phyloP scores from a whole-genome alignment of 2,329 filamentous ascomycete genomes.

The Talaromyces sp. region DNA sequence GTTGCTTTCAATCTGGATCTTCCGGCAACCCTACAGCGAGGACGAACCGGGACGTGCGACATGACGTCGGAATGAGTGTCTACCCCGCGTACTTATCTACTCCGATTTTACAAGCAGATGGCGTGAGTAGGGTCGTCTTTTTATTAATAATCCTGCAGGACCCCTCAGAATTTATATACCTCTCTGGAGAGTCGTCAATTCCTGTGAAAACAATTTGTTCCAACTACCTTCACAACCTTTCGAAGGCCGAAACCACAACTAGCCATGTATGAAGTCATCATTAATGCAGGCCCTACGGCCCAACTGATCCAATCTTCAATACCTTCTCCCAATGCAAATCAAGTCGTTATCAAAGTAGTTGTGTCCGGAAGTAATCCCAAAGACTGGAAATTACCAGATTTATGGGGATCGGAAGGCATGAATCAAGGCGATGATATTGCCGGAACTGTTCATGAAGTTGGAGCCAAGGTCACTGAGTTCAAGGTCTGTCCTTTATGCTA shows the following conservation, averaged over 20 bases:
- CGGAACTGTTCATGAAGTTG: slow-evolving; percentile 52
- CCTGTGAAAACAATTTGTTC: too few relatives aligned
- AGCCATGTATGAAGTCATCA: slow-evolving; percentile 10
- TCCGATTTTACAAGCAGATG: background rate
- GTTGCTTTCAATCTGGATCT: background rate
- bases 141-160: background rate
- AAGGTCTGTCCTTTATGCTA: slow-evolving; percentile 26
- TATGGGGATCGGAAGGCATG: slow-evolving; percentile 14
- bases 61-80: background rate
- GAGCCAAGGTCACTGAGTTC: slow-evolving; percentile 54
- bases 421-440: slow-evolving; percentile 56
- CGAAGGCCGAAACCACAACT: background rate
- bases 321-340: slow-evolving; percentile 37
- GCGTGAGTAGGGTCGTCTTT: background rate
- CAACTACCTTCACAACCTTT: too few relatives aligned
- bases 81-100: background rate
- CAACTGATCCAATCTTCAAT: slow-evolving; percentile 43
- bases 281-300: slow-evolving; percentile 11
- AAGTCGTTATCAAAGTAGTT: slow-evolving; percentile 33
- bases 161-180: background rate
- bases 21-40: background rate
- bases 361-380: slow-evolving; percentile 20
- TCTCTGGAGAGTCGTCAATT: background rate
- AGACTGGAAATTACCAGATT: slow-evolving; percentile 26
- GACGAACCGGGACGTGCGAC: background rate